These are phyloP conservation scores for Fusarium incarnatum DNA, from an alignment of 2,329 filamentous ascomycete genomes.

Conservation along the genomic window DNA sequence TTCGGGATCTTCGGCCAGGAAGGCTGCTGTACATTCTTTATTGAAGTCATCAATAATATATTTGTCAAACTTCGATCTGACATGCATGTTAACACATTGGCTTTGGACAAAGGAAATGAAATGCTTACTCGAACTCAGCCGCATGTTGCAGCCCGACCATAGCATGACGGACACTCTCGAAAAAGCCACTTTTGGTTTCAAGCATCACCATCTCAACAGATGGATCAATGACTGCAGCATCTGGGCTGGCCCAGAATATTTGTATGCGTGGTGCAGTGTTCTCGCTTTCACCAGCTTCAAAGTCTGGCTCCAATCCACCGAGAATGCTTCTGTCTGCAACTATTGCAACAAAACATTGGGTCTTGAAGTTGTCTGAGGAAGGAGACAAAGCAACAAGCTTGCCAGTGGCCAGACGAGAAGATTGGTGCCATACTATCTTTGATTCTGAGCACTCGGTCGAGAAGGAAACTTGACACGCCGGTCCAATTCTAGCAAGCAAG, in stretches of 20 bases:
- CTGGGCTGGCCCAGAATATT: constrained; percentile 73
- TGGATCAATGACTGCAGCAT: constrained; percentile 75
- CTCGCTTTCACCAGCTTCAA: constrained; percentile 32
- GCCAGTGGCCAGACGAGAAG: constrained; percentile 64
- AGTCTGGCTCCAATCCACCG: constrained; percentile 68
- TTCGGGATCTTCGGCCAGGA: constrained; percentile 39
- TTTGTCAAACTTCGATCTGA: constrained; percentile 69
- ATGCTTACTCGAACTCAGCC: constrained; percentile 63
- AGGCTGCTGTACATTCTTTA: constrained; percentile 46
- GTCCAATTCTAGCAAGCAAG: constrained; percentile 70
- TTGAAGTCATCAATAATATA: constrained; percentile 66
- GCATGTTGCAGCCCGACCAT: constrained; percentile 77
- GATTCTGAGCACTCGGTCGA: constrained; percentile 73
- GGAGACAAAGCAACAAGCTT: constrained; percentile 66
- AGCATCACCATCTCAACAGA: constrained; percentile 80
- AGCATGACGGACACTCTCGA: constrained; percentile 79
- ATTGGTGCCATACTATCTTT: constrained; percentile 72
- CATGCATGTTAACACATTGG: not conserved
- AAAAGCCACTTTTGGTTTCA: constrained; percentile 79
- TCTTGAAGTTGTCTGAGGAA: constrained; percentile 70
- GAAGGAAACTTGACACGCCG: constrained; percentile 77
- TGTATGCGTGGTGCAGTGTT: constrained; percentile 75
- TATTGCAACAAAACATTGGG: constrained; percentile 74
- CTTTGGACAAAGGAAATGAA: constrained; percentile 10
- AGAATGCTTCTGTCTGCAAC: constrained; percentile 76